phyloP scores from a whole-genome alignment of 1,139 yeast species.

The Kodamaea ohmeri region DNA sequence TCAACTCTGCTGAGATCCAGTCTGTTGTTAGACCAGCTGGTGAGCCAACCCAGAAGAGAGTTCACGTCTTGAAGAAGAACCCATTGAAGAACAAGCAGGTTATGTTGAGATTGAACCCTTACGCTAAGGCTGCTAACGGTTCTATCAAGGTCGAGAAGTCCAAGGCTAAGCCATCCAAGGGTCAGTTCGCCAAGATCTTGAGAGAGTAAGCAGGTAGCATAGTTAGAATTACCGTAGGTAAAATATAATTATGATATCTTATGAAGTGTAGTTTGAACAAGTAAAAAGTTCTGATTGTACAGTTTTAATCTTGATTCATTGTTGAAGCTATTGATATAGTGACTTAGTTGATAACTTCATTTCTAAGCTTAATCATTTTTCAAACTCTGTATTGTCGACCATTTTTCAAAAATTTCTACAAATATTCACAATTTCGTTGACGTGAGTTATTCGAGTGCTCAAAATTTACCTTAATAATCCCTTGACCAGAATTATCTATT shows the following conservation, averaged over 20 bases:
- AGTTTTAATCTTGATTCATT: no score
- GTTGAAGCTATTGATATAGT: no score
- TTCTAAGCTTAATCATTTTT: no score
- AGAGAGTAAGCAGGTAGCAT: slow-evolving; percentile 37
- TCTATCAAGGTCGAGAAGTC: slow-evolving; percentile 73
- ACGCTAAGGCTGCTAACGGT: slow-evolving; percentile 96
- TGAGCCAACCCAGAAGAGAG: slow-evolving; percentile 88
- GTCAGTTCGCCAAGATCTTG: slow-evolving; percentile 66
- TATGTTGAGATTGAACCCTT: slow-evolving; percentile 97
- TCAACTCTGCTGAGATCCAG: slow-evolving; percentile 99
- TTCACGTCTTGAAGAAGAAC: slow-evolving; percentile 98
- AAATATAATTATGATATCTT: slow-evolving; percentile 1
- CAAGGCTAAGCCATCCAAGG: slow-evolving; percentile 66
- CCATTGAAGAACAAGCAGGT: slow-evolving; percentile 99
- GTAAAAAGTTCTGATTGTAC: no score
- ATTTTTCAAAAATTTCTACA: no score
- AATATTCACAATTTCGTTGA: no score
- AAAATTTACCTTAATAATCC: no score
- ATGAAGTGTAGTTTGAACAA: background rate
- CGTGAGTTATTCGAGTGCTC: no score
- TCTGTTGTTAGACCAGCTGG: slow-evolving; percentile 97
- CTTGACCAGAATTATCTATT: no score
- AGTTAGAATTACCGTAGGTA: background rate
- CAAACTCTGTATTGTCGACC: no score
- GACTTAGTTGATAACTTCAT: no score